Conservation (phyloP, 169 alveolate species). For the Plasmodium blacklocki region DNA sequence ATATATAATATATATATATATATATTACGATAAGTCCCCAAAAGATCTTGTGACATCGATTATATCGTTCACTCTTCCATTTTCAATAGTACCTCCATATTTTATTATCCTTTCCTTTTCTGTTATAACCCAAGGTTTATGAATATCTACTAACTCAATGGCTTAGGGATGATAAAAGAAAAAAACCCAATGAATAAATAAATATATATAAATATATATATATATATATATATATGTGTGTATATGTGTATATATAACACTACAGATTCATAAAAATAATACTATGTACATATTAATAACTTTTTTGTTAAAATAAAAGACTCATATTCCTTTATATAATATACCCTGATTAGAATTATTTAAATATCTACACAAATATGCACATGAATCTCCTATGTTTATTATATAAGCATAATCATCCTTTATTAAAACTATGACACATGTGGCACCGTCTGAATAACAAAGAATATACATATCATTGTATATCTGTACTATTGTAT, state of each 20-base stretch:
- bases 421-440: constrained; percentile 81
- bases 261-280: not conserved
- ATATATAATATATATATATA: constrained; percentile 7
- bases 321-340: not conserved
- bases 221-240: not conserved
- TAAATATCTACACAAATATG: constrained; percentile 82
- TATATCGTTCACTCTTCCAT: constrained; percentile 96
- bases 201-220: not conserved
- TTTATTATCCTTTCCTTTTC: constrained; percentile 94
- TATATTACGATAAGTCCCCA: constrained; percentile 96
- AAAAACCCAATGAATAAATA: not conserved
- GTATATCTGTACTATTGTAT: not conserved
- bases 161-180: constrained; percentile 70
- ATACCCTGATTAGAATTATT: constrained; percentile 48
- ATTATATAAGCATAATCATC: constrained; percentile 80
- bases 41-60: constrained; percentile 96
- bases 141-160: constrained; percentile 95
- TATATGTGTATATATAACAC: not conserved
- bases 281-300: constrained; percentile 4
- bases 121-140: constrained; percentile 95
- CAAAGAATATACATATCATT: no score
- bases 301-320: not conserved
- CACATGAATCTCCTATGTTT: constrained; percentile 90
- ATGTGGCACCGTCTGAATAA: constrained; percentile 89
- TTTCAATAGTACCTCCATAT: constrained; percentile 97